phyloP scores from a whole-genome alignment of 2,329 filamentous ascomycete species.

The Dothideomycetes sp. region DNA sequence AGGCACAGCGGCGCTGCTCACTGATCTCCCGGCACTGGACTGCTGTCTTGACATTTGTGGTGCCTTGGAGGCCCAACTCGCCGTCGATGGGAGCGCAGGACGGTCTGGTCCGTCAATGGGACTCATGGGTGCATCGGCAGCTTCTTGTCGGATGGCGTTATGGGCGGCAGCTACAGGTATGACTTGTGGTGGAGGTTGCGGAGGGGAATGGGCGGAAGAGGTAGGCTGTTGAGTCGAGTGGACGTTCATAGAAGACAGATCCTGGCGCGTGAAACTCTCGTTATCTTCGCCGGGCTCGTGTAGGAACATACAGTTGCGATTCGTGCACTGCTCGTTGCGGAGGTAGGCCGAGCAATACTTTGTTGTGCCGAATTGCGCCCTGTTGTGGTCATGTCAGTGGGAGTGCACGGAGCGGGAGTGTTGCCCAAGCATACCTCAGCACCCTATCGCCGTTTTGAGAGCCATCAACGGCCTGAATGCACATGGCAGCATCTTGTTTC shows the following conservation, averaged over 20 bases:
- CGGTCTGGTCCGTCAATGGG: slow-evolving; percentile 51
- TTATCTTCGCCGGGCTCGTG: slow-evolving; percentile 98
- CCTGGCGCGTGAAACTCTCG: slow-evolving; percentile 89
- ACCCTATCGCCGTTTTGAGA: slow-evolving; percentile 82
- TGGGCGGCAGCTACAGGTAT: slow-evolving; percentile 41
- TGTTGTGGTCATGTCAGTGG: too few relatives aligned
- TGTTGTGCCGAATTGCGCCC: slow-evolving; percentile 74
- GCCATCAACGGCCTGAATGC: slow-evolving; percentile 86
- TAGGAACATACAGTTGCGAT: slow-evolving; percentile 94
- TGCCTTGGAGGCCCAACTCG: slow-evolving; percentile 76
- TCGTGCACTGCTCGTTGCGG: slow-evolving; percentile 86
- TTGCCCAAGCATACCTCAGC: slow-evolving; percentile 56
- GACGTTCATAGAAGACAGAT: slow-evolving; percentile 89
- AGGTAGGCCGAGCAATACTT: slow-evolving; percentile 98
- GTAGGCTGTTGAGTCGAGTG: slow-evolving; percentile 58
- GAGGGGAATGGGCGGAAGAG: slow-evolving; percentile 25
- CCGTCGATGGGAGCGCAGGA: slow-evolving; percentile 84
- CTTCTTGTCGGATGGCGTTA: slow-evolving; percentile 54
- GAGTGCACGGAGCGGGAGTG: neutral
- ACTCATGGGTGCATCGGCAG: slow-evolving; percentile 12
- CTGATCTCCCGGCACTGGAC: neutral
- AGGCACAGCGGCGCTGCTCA: neutral
- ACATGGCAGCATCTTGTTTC: slow-evolving; percentile 79
- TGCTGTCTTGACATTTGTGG: slow-evolving; percentile 31
- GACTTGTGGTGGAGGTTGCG: slow-evolving; percentile 34